Percentiles rank a stretch among this genome's conserved stretches.
These are phyloP conservation scores for Mortierella sp. DNA, from an alignment of 371 early-diverging fungal genomes.

Conservation along the genomic window DNA sequence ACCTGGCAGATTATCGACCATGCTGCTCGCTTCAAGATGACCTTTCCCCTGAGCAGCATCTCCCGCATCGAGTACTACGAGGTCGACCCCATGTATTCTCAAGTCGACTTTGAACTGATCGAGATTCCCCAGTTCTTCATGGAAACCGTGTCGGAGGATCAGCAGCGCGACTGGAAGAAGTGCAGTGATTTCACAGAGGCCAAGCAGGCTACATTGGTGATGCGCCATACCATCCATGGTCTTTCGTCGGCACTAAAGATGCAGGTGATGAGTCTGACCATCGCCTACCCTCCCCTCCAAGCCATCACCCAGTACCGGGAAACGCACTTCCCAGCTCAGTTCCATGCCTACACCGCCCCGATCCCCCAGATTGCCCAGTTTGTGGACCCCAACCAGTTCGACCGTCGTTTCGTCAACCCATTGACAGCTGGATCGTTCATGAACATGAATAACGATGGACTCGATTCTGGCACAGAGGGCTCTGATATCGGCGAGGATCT, in stretches of 20 bases:
- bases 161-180: conserved; percentile 68
- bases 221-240: conserved; percentile 76
- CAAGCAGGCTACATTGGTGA: conserved; percentile 76
- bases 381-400: conserved; percentile 53
- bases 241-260: conserved; percentile 67
- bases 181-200: conserved; percentile 85
- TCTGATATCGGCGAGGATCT: conserved; percentile 52
- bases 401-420: conserved; percentile 41
- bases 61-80: conserved; percentile 70
- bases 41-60: conserved; percentile 71
- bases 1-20: conserved; percentile 80
- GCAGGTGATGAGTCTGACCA: conserved; percentile 63
- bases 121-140: conserved; percentile 77
- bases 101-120: conserved; percentile 70
- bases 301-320: conserved; percentile 53
- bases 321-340: conserved; percentile 52
- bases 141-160: conserved; percentile 63
- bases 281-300: conserved; percentile 55
- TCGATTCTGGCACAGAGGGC: conserved; percentile 44
- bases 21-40: conserved; percentile 81
- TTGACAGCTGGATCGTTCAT: conserved; percentile 35
- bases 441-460: conserved; percentile 39
- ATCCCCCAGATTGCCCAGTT: conserved; percentile 57
- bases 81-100: conserved; percentile 66
- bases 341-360: conserved; percentile 56